Conservation (phyloP, 495 filamentous ascomycete species). For the Bathelium albidoporum region DNA sequence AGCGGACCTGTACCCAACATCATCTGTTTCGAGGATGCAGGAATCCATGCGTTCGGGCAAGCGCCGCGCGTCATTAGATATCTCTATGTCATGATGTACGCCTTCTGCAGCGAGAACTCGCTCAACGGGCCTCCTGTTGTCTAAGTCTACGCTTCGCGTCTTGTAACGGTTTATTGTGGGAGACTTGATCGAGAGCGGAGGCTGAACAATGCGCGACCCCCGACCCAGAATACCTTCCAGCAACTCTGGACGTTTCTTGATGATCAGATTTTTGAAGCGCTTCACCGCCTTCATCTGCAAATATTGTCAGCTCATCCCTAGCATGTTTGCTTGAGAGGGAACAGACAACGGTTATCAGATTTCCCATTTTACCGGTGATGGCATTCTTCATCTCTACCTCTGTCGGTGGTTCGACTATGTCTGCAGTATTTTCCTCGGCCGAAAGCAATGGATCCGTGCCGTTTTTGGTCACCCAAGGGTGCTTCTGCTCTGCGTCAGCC, state of each 20-base stretch:
- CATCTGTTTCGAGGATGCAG: neutral
- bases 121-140: constrained; percentile 41
- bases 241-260: constrained; percentile 34
- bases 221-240: constrained; percentile 49
- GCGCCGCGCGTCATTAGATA: constrained; percentile 21
- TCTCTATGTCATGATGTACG: constrained; percentile 33
- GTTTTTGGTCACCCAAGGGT: constrained; percentile 84
- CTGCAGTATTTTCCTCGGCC: constrained; percentile 74
- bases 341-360: constrained; percentile 74
- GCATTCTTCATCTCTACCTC: constrained; percentile 82
- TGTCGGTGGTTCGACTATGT: constrained; percentile 69
- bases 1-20: neutral
- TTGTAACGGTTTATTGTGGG: constrained; percentile 27
- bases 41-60: constrained; percentile 20
- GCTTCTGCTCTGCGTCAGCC: constrained; percentile 48
- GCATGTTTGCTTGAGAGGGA: neutral
- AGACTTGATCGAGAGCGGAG: constrained; percentile 45
- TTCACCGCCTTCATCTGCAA: constrained; percentile 80
- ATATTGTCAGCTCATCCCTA: constrained; percentile 12
- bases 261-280: constrained; percentile 62
- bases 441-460: constrained; percentile 74
- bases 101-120: constrained; percentile 41
- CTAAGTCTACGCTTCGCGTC: constrained; percentile 40
- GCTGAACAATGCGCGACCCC: constrained; percentile 46
- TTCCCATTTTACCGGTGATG: constrained; percentile 77